phyloP scores from a whole-genome alignment of 805 yeast genomes.

The Candida schatavii region DNA sequence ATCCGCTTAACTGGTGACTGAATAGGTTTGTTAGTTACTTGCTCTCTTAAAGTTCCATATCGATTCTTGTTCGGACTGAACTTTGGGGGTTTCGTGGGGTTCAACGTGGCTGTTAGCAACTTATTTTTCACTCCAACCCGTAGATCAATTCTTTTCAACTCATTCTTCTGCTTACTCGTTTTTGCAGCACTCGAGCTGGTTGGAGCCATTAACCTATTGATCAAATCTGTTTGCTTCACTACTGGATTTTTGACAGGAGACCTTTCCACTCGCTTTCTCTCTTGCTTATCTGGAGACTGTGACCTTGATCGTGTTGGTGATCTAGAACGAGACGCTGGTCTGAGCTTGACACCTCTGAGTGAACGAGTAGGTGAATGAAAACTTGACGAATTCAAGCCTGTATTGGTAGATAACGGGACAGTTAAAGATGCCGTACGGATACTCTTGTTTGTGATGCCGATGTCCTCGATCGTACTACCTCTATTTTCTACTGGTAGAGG shows the following conservation, averaged over 20 bases:
- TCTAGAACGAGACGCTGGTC: no score
- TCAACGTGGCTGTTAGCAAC: slow-evolving; percentile 35
- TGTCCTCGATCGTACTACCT: no score
- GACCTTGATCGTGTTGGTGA: no score
- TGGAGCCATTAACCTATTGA: slow-evolving; percentile 26
- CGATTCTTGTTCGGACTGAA: slow-evolving; percentile 17
- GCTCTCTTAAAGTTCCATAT: slow-evolving; percentile 9
- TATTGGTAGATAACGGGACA: no score
- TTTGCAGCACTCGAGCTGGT: slow-evolving; percentile 32
- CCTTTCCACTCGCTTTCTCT: no score
- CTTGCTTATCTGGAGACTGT: no score
- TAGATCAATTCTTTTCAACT: slow-evolving; percentile 5
- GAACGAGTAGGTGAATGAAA: no score
- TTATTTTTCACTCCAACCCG: slow-evolving; percentile 20
- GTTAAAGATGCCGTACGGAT: no score
- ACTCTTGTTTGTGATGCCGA: no score
- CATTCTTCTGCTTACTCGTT: slow-evolving; percentile 2
- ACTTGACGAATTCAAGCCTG: no score
- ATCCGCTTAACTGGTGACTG: slow-evolving; percentile 14
- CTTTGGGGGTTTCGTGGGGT: slow-evolving; percentile 27
- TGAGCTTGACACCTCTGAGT: no score
- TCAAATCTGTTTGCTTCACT: slow-evolving; percentile 7
- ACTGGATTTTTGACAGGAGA: neutral
- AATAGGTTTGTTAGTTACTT: slow-evolving; percentile 8
- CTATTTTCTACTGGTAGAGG: no score